Base-by-base conservation (phyloP, 495 filamentous ascomycete genomes). In the Amphirosellinia nigrospora region DNA sequence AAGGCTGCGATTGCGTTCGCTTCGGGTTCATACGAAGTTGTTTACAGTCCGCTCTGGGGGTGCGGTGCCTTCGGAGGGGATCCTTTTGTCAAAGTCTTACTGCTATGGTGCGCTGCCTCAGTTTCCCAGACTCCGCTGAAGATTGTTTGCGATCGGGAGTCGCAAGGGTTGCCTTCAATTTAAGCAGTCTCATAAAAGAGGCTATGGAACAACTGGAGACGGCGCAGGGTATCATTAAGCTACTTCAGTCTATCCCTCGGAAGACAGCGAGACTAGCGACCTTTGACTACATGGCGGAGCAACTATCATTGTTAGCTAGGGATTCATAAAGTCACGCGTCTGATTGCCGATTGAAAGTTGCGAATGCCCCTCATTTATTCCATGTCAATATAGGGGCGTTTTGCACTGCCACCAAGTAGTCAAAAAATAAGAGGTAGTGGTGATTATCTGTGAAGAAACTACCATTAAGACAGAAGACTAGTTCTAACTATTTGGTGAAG, bases 61-160 rank as follows among this genome's bases (percentile, higher is more conserved):
- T 79, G 77, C 60, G 71, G 77, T 39, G 69, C 73, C 3, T 78
- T 77, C 53, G 62, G 74, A 16, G 77, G 72, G 2, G 72, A 78
- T 41, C 75, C 75, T 2, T 73, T 59, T n/a, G 65, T 75, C 41
- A 77, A 77, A 62, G 66, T 70, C 41, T 23, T 73, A 2, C n/a
- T 78, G 19, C 39, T 75, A 34, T 79, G 77, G 74, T 65, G 64
- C 28, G 74, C 75, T 26, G 76, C 77, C 16, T 77, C 72, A 3
- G 55, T 71, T 3, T 72, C 72, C 3, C 66, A 52, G 0, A 68
- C 71, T 1, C 63, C 59, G 7, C 61, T 78, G 2, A 66, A 60
- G 19, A 60, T 75, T 50, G 64, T 75, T 6, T 75, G 71, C 30
- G 71, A 74, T 43, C 32, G 50, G 13, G 64, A 30, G 23, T 39